Conservation (phyloP, 306 rosid genomes). For the Dryas drummondii region DNA sequence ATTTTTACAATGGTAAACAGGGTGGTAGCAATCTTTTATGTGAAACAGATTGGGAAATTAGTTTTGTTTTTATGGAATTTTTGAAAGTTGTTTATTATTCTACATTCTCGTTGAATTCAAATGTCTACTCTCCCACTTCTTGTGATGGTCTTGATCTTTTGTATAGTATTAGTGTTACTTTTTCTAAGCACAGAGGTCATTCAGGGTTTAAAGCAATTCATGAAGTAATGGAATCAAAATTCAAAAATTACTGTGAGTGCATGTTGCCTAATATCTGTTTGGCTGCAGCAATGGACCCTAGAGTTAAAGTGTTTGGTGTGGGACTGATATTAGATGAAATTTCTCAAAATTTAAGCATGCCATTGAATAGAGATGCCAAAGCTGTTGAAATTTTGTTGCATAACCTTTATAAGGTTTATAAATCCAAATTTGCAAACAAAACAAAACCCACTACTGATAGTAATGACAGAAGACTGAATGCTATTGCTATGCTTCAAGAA, state of each 20-base stretch:
- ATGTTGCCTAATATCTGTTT: slow-evolving; percentile 9
- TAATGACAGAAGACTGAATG: too few species aligned
- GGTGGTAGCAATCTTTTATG: background rate
- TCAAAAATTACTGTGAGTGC: background rate
- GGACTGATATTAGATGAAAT: background rate
- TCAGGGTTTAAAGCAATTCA: background rate
- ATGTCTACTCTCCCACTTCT: slow-evolving; percentile 3
- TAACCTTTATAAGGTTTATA: slow-evolving; percentile 6
- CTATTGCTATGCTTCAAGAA: too few species aligned
- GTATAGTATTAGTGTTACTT: background rate
- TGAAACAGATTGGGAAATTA: background rate
- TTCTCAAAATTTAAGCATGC: background rate
- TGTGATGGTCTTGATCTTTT: background rate
- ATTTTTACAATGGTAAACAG: background rate
- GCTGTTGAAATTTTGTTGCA: background rate
- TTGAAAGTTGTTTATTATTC: background rate
- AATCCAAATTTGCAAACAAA: background rate
- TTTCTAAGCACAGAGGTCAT: background rate
- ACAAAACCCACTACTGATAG: background rate
- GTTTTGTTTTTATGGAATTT: background rate
- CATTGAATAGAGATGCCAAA: background rate
- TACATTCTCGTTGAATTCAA: background rate
- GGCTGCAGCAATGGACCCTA: slow-evolving; percentile 1
- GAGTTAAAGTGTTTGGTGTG: background rate
- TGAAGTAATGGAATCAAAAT: background rate